phyloP scores from a whole-genome alignment of 768 basidiomycete genomes.

The Leccinum aurantiacum region DNA sequence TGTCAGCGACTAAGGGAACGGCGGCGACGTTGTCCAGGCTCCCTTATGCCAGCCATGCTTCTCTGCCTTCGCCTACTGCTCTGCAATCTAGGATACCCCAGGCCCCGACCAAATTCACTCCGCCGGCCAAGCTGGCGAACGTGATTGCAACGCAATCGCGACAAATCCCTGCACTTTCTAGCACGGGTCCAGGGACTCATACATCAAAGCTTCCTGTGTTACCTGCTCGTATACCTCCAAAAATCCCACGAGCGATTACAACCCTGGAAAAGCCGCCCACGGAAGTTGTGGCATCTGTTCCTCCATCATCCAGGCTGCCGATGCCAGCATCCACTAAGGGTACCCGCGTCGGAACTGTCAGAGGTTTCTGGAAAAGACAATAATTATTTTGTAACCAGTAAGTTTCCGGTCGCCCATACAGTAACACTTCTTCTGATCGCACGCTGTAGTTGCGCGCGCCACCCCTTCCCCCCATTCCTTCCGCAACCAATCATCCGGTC shows the following conservation, averaged over 20 bases:
- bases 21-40: slow-evolving; percentile 15
- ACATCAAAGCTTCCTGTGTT: slow-evolving; percentile 24
- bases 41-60: slow-evolving; percentile 7
- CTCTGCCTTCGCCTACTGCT: slow-evolving; percentile 6
- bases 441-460: background rate
- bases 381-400: slow-evolving; percentile 13
- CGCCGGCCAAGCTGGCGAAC: slow-evolving; percentile 31
- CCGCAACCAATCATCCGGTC: slow-evolving; percentile 11
- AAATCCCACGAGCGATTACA: slow-evolving; percentile 7
- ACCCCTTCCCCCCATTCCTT: background rate
- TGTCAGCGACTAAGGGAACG: background rate
- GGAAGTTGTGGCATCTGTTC: slow-evolving; percentile 1
- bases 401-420: background rate
- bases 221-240: slow-evolving; percentile 16
- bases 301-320: slow-evolving; percentile 20
- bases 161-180: slow-evolving; percentile 2
- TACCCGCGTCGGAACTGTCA: slow-evolving; percentile 28
- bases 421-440: background rate
- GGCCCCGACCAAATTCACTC: slow-evolving; percentile 26
- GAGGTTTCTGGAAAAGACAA: slow-evolving; percentile 32
- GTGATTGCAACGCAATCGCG: slow-evolving; percentile 29
- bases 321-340: slow-evolving; percentile 27
- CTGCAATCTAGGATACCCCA: slow-evolving; percentile 23
- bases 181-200: slow-evolving; percentile 4
- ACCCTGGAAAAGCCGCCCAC: slow-evolving; percentile 7